A percentile compares a stretch with the other conserved stretches of the same genome.
These are phyloP conservation scores for Dendrocalamus latiflorus DNA, from an alignment of 202 grass and related monocot genomes.

Conservation along the genomic window DNA sequence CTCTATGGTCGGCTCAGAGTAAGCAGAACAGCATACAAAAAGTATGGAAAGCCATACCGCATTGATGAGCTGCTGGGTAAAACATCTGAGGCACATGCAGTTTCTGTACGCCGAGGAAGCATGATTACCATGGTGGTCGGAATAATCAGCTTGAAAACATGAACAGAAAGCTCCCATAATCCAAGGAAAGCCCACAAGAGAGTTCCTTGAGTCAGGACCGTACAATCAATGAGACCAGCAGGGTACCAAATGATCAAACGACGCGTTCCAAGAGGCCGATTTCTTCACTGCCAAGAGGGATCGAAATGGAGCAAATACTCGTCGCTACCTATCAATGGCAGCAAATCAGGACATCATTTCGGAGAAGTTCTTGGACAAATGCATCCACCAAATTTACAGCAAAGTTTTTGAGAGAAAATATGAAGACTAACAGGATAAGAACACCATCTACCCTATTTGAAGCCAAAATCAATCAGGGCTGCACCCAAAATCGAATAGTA, in stretches of 20 bases:
- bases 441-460: background rate
- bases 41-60: slow-evolving; percentile 37
- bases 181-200: slow-evolving; percentile 1
- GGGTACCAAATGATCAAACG: background rate
- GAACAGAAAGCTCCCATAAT: slow-evolving; percentile 89
- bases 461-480: background rate
- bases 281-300: background rate
- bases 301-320: background rate
- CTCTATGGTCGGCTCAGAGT: background rate
- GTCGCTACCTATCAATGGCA: slow-evolving; percentile 24
- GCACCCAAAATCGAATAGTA: background rate
- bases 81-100: slow-evolving; percentile 81
- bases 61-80: slow-evolving; percentile 68
- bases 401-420: background rate
- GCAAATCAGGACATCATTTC: background rate
- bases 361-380: background rate
- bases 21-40: background rate
- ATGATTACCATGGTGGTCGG: slow-evolving; percentile 44
- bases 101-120: slow-evolving; percentile 36
- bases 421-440: no score
- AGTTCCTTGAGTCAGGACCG: slow-evolving; percentile 9
- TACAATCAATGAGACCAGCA: background rate
- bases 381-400: background rate
- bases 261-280: background rate
- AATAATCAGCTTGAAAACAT: slow-evolving; percentile 61